phyloP scores from a whole-genome alignment of 257 asterid species.

The Leptodermis oblonga region DNA sequence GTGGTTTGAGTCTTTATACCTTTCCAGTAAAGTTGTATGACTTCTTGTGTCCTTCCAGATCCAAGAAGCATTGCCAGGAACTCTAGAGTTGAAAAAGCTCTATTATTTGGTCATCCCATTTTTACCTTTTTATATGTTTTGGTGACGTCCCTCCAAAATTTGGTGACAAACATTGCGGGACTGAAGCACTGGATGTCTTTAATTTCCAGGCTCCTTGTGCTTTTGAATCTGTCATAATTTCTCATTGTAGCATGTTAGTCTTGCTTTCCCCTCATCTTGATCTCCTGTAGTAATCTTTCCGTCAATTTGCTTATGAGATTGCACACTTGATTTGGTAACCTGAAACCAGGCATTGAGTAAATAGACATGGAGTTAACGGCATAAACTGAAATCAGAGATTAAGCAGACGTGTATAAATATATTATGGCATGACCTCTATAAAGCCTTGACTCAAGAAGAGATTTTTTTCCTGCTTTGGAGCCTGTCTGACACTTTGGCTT shows the following conservation, averaged over 20 bases:
- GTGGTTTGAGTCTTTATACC: background rate
- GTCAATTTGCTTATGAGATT: background rate
- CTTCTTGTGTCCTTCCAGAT: background rate
- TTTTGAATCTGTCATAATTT: background rate
- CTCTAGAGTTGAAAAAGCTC: background rate
- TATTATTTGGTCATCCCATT: background rate
- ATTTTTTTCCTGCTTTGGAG: background rate
- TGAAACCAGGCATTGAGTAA: background rate
- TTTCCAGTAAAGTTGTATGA: background rate
- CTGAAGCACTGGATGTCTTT: background rate
- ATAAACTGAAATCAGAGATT: background rate
- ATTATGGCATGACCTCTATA: background rate
- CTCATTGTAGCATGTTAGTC: background rate
- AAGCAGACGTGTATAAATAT: background rate
- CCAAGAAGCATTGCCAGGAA: background rate
- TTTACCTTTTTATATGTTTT: background rate
- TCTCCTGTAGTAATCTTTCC: background rate
- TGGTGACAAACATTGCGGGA: background rate
- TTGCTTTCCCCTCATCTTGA: background rate
- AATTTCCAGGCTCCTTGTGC: background rate
- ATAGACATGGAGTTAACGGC: background rate
- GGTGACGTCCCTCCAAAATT: background rate
- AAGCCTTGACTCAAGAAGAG: background rate
- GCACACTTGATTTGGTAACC: background rate
- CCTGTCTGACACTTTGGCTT: background rate